A percentile compares a stretch with the other conserved stretches of the same genome.
Conservation (phyloP, 83 land plant genomes). For the Isoetes engelmannii region DNA sequence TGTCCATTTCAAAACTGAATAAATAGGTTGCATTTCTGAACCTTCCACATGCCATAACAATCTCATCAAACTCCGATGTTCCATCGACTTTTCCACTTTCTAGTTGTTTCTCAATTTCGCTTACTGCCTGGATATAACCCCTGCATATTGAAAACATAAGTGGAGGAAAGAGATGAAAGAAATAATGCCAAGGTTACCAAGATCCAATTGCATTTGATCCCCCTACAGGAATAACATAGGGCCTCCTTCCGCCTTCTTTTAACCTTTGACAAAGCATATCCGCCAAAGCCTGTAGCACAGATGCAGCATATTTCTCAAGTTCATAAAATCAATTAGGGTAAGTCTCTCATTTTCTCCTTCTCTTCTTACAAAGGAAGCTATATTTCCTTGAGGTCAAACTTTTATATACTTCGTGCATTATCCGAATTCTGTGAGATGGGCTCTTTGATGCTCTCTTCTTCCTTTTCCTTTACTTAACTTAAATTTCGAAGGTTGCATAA, state of each 20-base stretch:
- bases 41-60: conserved; percentile 99
- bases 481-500: too few species aligned
- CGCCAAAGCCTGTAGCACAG: conserved; percentile 53
- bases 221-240: conserved; percentile 94
- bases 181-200: conserved; percentile 35
- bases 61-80: conserved; percentile 49
- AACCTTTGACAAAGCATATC: conserved; percentile 52
- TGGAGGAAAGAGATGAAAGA: background rate
- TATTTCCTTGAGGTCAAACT: too few species aligned
- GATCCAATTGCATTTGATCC: conserved; percentile 95
- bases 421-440: too few species aligned
- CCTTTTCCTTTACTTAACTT: too few species aligned
- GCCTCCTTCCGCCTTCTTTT: conserved; percentile 62
- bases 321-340: background rate
- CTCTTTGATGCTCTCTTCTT: too few species aligned
- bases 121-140: conserved; percentile 91
- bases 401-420: too few species aligned
- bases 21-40: conserved; percentile 7
- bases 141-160: conserved; percentile 27
- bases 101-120: conserved; percentile 77
- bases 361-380: too few species aligned
- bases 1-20: background rate
- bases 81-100: conserved; percentile 20
- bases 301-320: background rate
- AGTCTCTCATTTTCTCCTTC: too few species aligned